phyloP scores from a whole-genome alignment of 2,329 filamentous ascomycete species.

The Ilyonectria sp. region DNA sequence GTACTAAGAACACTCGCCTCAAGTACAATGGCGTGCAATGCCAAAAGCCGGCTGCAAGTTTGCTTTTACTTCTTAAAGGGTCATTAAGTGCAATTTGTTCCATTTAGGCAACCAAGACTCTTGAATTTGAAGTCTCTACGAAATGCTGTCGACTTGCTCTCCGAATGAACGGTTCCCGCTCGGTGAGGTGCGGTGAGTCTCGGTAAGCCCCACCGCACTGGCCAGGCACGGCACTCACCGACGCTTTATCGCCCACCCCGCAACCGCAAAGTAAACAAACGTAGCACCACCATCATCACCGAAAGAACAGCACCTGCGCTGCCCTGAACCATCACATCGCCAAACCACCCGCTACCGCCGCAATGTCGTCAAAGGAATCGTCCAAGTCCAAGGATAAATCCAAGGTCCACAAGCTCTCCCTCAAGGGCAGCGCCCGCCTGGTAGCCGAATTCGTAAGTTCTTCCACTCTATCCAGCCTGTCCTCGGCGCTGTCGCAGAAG shows the following conservation, averaged over 20 bases:
- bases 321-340: slow-evolving; percentile 4
- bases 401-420: slow-evolving; percentile 94
- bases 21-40: too few species aligned
- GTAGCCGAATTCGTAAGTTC: slow-evolving; percentile 92
- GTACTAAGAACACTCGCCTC: too few species aligned
- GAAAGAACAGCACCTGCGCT: slow-evolving; percentile 7
- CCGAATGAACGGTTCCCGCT: too few species aligned
- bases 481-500: not conserved
- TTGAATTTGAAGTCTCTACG: too few species aligned
- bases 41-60: too few species aligned
- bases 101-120: too few species aligned
- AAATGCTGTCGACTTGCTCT: too few species aligned
- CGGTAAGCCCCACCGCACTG: not conserved
- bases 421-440: slow-evolving; percentile 87
- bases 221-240: not conserved
- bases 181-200: too few species aligned
- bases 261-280: slow-evolving; percentile 51
- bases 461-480: slow-evolving; percentile 62
- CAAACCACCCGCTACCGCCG: not conserved
- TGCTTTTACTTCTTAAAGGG: too few species aligned
- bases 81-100: too few species aligned
- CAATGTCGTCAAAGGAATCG: slow-evolving; percentile 52
- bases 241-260: slow-evolving; percentile 35
- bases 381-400: slow-evolving; percentile 57
- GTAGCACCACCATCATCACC: slow-evolving; percentile 7